A percentile compares a stretch with the other conserved stretches of the same genome.
Conservation (phyloP, 2,329 filamentous ascomycete species). For the Zymoseptoria passerinii region DNA sequence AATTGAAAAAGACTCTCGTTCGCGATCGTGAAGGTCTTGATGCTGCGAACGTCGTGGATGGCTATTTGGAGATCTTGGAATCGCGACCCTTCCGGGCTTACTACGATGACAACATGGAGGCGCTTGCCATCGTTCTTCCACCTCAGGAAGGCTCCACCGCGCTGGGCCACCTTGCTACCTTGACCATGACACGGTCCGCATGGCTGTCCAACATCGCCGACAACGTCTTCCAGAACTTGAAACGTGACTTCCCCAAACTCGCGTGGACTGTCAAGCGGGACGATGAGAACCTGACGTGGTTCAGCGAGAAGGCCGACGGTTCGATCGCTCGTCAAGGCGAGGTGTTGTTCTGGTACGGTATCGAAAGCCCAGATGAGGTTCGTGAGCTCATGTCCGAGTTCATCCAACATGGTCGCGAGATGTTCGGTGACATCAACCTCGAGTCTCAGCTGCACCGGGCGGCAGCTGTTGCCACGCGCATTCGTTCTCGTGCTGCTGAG, state of each 20-base stretch:
- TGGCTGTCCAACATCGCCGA: slow-evolving; percentile 94
- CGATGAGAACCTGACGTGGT: slow-evolving; percentile 96
- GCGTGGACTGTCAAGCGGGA: slow-evolving; percentile 96
- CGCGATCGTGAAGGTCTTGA: slow-evolving; percentile 75
- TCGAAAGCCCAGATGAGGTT: slow-evolving; percentile 73
- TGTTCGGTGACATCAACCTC: slow-evolving; percentile 83
- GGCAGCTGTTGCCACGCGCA: slow-evolving; percentile 58
- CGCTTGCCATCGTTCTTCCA: slow-evolving; percentile 79
- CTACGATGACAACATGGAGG: slow-evolving; percentile 90
- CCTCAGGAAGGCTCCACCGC: slow-evolving; percentile 55
- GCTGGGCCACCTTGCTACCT: slow-evolving; percentile 79
- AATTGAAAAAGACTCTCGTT: slow-evolving; percentile 73
- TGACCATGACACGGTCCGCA: slow-evolving; percentile 87
- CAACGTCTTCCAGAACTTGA: slow-evolving; percentile 87
- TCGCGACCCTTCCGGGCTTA: slow-evolving; percentile 81
- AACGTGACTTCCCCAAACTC: slow-evolving; percentile 84
- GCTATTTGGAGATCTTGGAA: slow-evolving; percentile 72
- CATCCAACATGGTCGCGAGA: slow-evolving; percentile 68
- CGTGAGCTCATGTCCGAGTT: slow-evolving; percentile 79
- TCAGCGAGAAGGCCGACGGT: slow-evolving; percentile 93
- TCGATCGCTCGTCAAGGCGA: slow-evolving; percentile 72
- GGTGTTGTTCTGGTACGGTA: slow-evolving; percentile 93
- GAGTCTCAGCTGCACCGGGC: slow-evolving; percentile 76
- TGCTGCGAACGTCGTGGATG: slow-evolving; percentile 73
- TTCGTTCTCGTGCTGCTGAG: slow-evolving; percentile 43